Conservation (phyloP, 345 rosid species). For the Hibiscus syriacus region DNA sequence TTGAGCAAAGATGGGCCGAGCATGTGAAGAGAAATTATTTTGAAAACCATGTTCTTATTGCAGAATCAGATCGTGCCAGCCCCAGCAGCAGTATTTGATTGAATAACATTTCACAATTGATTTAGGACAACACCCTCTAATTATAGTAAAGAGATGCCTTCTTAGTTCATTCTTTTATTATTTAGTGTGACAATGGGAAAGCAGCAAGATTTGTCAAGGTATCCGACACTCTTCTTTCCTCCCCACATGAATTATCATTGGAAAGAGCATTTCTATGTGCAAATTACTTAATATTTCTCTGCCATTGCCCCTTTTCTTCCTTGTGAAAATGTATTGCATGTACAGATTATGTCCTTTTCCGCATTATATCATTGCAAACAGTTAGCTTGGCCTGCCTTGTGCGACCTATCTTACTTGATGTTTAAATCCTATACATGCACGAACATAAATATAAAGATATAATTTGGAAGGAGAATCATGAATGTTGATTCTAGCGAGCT, state of each 20-base stretch:
- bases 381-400: not conserved
- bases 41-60: not conserved
- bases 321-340: not conserved
- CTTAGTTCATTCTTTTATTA: not conserved
- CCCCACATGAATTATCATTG: slow-evolving; percentile 21
- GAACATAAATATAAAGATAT: no score
- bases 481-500: no score
- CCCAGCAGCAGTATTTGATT: slow-evolving; percentile 15
- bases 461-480: no score
- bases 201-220: slow-evolving; percentile 26
- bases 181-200: slow-evolving; percentile 1
- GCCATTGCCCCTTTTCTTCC: not conserved
- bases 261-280: slow-evolving; percentile 1
- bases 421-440: no score
- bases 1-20: slow-evolving; percentile 19
- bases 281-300: not conserved
- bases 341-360: not conserved
- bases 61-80: slow-evolving; percentile 20
- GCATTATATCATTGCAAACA: not conserved
- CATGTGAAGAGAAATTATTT: slow-evolving; percentile 23
- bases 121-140: not conserved
- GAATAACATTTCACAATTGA: not conserved
- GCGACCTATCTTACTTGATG: not conserved
- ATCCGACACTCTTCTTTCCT: slow-evolving; percentile 35
- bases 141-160: slow-evolving; percentile 1